A percentile compares a stretch with the other conserved stretches of the same genome.
Evolutionary conservation across 2,329 filamentous ascomycete species (phyloP).

Genomic region (Hypoxylon sp.): DNA sequence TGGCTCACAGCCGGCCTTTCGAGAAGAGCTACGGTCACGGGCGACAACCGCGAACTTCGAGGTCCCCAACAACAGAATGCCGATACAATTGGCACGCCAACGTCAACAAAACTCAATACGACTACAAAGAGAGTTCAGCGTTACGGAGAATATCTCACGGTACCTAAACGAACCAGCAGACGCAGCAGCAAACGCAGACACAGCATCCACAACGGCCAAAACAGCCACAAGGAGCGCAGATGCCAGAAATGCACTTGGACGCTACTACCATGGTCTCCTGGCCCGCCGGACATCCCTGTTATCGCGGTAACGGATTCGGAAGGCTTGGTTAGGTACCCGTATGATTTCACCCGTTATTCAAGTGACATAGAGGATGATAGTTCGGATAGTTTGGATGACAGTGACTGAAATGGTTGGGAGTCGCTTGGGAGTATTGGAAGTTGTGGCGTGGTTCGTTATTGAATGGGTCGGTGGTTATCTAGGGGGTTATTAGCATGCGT

Average conservation of each 20-base stretch:
- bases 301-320: slow-evolving; percentile 29
- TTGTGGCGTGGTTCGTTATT: not conserved
- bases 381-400: slow-evolving; percentile 1
- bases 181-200: no score
- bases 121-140: not conserved
- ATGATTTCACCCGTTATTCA: slow-evolving; percentile 32
- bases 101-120: not conserved
- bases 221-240: not conserved
- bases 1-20: no score
- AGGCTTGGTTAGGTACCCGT: slow-evolving; percentile 24
- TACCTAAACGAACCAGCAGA: not conserved
- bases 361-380: slow-evolving; percentile 12
- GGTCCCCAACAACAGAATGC: not conserved
- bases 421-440: not conserved
- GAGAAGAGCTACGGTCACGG: not conserved
- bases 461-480: not conserved
- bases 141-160: slow-evolving; percentile 7
- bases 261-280: slow-evolving; percentile 18
- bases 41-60: not conserved
- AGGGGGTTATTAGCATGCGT: not conserved
- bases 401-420: not conserved
- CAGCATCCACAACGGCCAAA: no score
- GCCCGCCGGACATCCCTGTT: slow-evolving; percentile 21
- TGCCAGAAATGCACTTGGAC: slow-evolving; percentile 28
- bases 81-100: not conserved